Evolutionary conservation across 495 filamentous ascomycete species (phyloP), one percentile per base, ranked within the genome.

Genomic region (Penicillium angulare): DNA sequence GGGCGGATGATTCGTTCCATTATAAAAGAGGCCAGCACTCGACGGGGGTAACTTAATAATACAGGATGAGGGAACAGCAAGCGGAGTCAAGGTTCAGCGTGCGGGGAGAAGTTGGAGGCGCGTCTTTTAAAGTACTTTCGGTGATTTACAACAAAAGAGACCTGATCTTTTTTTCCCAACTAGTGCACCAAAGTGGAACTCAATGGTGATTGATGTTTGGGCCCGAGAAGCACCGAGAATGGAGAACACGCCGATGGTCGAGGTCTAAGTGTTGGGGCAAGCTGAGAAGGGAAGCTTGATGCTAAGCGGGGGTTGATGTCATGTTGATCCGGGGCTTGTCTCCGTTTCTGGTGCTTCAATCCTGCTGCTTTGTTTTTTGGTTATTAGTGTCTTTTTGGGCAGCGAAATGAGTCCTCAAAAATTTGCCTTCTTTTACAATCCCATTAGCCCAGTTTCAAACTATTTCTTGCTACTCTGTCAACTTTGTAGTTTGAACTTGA

Each of bases 1-100:
- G 73, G 66, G 52, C 71, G 66, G 34, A 69, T 52, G 17, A 75
- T 31, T 48, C 65, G 64, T 40, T 77, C 67, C 73, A 77, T 77
- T 57, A 45, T 63, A 34, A 49, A 20, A 38, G 16, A 16, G 8
- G 20, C 39, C 21, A 17, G 18, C 18, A 33, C 31, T 33, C 29
- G 18, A 8, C 29, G 16, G 29, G 29, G 29, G 43, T 7, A 18
- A 34, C 22, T 46, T 46, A 31, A 15, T 32, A 33, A 46, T 46
- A 31, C 43, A 33, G 17, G n/a, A n/a, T n/a, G n/a, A 13, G 7
- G 4, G 43, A 46, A 24, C 33, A 41, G 13, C 9, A 29, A 46
- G 41, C 33, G 21, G 18, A 8, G 26, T 43, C 26, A 32, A 29
- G 5, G 27, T 31, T 20, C 29, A 21, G 29, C 13, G 32, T 42